These are phyloP conservation scores for Lineolata rhizophorae DNA, from an alignment of 495 filamentous ascomycete genomes.

Conservation along the genomic window DNA sequence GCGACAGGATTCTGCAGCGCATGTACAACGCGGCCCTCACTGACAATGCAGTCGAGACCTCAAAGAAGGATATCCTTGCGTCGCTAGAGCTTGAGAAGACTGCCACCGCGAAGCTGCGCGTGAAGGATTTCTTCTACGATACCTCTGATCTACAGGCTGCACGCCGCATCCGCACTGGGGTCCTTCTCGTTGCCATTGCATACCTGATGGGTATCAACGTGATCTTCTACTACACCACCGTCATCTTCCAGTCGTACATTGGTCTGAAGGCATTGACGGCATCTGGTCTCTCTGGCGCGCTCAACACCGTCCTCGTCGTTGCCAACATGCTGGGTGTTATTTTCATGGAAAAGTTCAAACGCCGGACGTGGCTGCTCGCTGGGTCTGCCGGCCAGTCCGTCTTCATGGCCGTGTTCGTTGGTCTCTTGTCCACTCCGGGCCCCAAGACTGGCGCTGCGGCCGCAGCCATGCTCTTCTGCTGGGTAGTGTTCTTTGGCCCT, in stretches of 20 bases:
- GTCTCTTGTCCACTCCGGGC: constrained; percentile 9
- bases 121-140: constrained; percentile 12
- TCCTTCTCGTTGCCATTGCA: constrained; percentile 6
- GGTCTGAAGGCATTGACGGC: constrained; percentile 4
- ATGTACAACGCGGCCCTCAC: constrained; percentile 14
- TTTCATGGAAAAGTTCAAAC: constrained; percentile 9
- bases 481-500: no score
- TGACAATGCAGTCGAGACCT: constrained; percentile 7
- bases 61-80: constrained; percentile 7
- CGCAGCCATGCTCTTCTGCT: no score
- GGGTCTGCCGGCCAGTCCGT: constrained; percentile 11
- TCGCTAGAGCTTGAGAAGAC: constrained; percentile 9
- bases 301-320: constrained; percentile 4
- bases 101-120: constrained; percentile 8
- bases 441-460: no score
- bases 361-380: constrained; percentile 9
- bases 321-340: constrained; percentile 4
- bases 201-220: constrained; percentile 10
- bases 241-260: constrained; percentile 9
- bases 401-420: constrained; percentile 8
- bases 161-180: constrained; percentile 8
- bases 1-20: constrained; percentile 17
- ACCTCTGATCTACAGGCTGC: constrained; percentile 7
- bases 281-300: constrained; percentile 6
- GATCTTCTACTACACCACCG: constrained; percentile 10